Evolutionary conservation across 139 green algal genomes (phyloP).

Genomic region (Mesotaenium endlicherianum): DNA sequence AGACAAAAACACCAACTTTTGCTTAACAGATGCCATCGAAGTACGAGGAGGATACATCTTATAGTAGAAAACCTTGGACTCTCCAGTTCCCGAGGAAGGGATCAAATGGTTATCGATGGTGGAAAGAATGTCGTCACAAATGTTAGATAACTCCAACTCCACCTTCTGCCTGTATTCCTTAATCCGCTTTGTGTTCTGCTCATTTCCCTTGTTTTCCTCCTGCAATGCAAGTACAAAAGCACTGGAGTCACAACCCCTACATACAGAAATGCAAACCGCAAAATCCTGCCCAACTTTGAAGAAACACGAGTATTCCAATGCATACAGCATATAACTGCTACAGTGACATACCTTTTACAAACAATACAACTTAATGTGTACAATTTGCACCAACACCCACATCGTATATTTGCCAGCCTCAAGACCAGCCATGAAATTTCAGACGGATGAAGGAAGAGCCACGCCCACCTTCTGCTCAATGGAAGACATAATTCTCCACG

Average conservation of each 20-base stretch:
- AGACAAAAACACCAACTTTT: background rate
- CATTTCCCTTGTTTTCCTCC: conserved; percentile 96
- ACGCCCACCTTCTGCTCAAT: conserved; percentile 98
- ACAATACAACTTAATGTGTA: no score
- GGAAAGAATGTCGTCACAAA: conserved; percentile 68
- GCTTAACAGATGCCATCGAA: background rate
- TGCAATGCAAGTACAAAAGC: background rate
- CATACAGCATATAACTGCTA: no score
- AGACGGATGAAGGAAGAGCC: no score
- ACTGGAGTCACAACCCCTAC: background rate
- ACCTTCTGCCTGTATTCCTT: conserved; percentile 79
- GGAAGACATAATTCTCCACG: conserved; percentile 95
- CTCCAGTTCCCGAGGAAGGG: conserved; percentile 82
- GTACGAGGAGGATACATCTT: conserved; percentile 66
- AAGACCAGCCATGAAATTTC: no score
- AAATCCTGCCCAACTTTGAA: background rate
- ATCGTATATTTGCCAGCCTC: no score
- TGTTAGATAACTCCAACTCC: conserved; percentile 62
- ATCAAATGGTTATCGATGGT: conserved; percentile 97
- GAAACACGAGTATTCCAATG: no score
- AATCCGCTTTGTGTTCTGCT: conserved; percentile 89
- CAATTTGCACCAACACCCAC: no score
- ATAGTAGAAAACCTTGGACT: conserved; percentile 98
- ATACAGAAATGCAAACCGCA: background rate
- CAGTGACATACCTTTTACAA: no score